Conservation (phyloP, 352 stramenopile species). For the Phytophthora colocasiae region DNA sequence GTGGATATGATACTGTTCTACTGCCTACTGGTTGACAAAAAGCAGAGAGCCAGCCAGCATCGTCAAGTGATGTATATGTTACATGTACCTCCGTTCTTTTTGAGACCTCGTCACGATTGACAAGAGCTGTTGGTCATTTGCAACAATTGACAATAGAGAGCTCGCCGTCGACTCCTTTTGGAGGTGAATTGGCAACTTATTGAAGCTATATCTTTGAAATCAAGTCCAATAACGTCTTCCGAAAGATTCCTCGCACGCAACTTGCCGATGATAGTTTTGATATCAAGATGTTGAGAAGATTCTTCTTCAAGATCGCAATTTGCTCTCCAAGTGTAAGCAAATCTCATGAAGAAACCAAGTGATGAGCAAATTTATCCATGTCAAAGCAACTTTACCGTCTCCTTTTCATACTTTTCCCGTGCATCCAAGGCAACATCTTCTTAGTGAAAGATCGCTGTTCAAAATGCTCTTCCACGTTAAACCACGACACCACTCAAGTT, state of each 20-base stretch:
- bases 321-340: slow-evolving; percentile 8
- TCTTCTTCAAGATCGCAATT: background rate
- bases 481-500: too few species aligned
- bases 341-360: background rate
- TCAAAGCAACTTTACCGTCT: background rate
- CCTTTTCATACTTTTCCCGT: too few species aligned
- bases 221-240: too few species aligned
- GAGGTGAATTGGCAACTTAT: too few species aligned
- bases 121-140: background rate
- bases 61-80: slow-evolving; percentile 28
- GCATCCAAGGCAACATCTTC: too few species aligned
- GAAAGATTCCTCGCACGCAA: too few species aligned
- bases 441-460: slow-evolving; percentile 2
- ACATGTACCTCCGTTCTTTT: slow-evolving; percentile 15
- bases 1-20: slow-evolving; percentile 18
- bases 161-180: too few species aligned
- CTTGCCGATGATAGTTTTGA: background rate
- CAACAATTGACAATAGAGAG: background rate
- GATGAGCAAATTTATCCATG: background rate
- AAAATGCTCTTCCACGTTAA: too few species aligned
- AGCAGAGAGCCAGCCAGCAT: slow-evolving; percentile 5
- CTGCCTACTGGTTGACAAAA: slow-evolving; percentile 6
- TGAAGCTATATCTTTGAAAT: too few species aligned
- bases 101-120: slow-evolving; percentile 12
- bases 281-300: too few species aligned